phyloP scores from a whole-genome alignment of 257 asterid genomes.

The Nicotiana benthamiana region DNA sequence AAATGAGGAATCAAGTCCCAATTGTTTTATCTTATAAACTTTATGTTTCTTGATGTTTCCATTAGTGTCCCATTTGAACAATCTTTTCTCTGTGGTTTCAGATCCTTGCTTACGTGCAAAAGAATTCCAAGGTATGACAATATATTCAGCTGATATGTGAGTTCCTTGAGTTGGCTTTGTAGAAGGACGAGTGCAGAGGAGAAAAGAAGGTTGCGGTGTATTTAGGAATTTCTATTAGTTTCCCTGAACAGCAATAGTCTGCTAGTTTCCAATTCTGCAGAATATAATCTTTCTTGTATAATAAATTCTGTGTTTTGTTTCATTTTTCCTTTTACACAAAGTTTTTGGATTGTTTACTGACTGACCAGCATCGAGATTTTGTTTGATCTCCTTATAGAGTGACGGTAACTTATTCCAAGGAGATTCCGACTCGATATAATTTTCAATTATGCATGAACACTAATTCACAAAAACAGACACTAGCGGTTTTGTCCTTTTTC shows the following conservation, averaged over 20 bases:
- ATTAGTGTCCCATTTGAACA: neutral
- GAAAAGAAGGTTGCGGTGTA: neutral
- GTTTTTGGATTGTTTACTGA: neutral
- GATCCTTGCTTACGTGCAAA: slow-evolving; percentile 18
- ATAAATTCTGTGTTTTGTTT: neutral
- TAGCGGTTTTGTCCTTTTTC: neutral
- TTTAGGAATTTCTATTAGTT: neutral
- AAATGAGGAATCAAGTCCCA: neutral
- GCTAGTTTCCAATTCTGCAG: neutral
- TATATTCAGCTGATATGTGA: neutral
- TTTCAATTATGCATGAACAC: too few relatives aligned
- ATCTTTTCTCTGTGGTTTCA: neutral
- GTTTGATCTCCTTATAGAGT: neutral
- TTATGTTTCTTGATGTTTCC: neutral
- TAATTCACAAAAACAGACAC: neutral
- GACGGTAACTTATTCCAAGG: neutral
- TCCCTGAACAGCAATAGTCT: neutral
- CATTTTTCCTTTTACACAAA: neutral
- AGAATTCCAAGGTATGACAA: neutral
- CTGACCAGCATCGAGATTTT: neutral
- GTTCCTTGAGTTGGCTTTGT: neutral
- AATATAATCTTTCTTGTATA: neutral
- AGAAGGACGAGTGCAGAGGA: neutral
- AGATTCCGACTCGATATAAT: too few relatives aligned
- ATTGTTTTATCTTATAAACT: neutral